Base-by-base conservation (phyloP, 2,329 filamentous ascomycete genomes). In the Epichloe glyceriae region DNA sequence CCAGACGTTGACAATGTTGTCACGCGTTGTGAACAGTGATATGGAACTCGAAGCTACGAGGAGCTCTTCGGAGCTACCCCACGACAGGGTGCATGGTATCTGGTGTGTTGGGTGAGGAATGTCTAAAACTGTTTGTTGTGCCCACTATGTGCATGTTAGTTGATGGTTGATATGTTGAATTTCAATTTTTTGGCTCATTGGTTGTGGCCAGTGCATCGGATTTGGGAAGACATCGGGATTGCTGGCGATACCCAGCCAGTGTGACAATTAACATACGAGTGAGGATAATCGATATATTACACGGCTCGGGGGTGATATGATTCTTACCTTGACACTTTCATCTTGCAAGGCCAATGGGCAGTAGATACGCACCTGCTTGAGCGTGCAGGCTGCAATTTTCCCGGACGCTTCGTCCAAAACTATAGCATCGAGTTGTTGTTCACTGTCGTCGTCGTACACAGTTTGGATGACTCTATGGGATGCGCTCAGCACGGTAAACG, bases 51-150 rank as follows among this genome's bases (percentile, higher is more conserved):
- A 83, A 1, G 85, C 89, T 8, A 91, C 76, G 6, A 98, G 76
- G 7, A 97, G 76, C 70, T 98, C 94, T 54, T 91, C 85, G 33
- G 83, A 76, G 56, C 80, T 78, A 38, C 91, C 91, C 93, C 93
- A 98, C 14, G 90, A 96, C 47, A 98, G 69, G 5, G 60, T 63
- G 58, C 60, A 47, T 75, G 55, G 54, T 80, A 52, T 70, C 37
- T 56, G 56, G 46, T 50, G 22, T 38, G 49, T 57, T 44, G 56
- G 59, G 51, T 57, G 50, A 39, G 64, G 60, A 42, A 75, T 64
- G 56, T 73, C 67, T 51, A 88, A 79, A 55, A 73, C 74, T 50
- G 78, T 74, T 69, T 88, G 80, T 51, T 83, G 70, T 35, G 74
- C 75, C 77, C 82, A 85, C 79, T 83, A 62, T 47, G 49, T 50